A percentile compares a stretch with the other conserved stretches of the same genome.
Evolutionary conservation across 352 stramenopile species (phyloP).

Genomic region (Pythium rhizo-oryzae): DNA sequence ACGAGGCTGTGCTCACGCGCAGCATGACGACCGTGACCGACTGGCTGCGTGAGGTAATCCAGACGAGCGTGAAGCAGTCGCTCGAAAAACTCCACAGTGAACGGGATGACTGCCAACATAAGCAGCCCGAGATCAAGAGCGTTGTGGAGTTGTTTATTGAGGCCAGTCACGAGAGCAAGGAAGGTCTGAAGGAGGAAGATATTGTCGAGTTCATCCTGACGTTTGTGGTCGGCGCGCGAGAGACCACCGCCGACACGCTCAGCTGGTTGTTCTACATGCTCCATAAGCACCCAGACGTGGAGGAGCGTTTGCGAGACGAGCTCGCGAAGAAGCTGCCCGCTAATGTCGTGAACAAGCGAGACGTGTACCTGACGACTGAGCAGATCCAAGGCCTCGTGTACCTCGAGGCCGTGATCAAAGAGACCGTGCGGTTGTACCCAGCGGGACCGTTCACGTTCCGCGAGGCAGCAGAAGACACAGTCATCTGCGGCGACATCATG

Average conservation of each 20-base stretch:
- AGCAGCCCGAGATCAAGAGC: too few species aligned
- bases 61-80: not conserved
- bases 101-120: too few species aligned
- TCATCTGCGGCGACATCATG: conserved; percentile 35
- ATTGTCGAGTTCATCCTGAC: too few species aligned
- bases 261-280: too few species aligned
- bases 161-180: not conserved
- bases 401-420: conserved; percentile 55
- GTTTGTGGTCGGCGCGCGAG: too few species aligned
- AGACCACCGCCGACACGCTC: too few species aligned
- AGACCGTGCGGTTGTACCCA: conserved; percentile 70
- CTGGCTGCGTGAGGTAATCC: not conserved
- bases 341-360: too few species aligned
- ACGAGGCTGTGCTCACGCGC: not conserved
- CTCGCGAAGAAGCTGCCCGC: too few species aligned
- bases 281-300: too few species aligned
- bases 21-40: not conserved
- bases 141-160: not conserved
- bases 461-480: conserved; percentile 53
- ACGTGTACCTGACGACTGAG: conserved; percentile 39
- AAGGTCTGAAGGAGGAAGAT: not conserved
- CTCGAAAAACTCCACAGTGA: too few species aligned
- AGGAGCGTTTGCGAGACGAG: too few species aligned
- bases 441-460: conserved; percentile 59
- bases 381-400: conserved; percentile 53